phyloP scores from a whole-genome alignment of 768 basidiomycete genomes.

The Leucocoprinus leucothites region DNA sequence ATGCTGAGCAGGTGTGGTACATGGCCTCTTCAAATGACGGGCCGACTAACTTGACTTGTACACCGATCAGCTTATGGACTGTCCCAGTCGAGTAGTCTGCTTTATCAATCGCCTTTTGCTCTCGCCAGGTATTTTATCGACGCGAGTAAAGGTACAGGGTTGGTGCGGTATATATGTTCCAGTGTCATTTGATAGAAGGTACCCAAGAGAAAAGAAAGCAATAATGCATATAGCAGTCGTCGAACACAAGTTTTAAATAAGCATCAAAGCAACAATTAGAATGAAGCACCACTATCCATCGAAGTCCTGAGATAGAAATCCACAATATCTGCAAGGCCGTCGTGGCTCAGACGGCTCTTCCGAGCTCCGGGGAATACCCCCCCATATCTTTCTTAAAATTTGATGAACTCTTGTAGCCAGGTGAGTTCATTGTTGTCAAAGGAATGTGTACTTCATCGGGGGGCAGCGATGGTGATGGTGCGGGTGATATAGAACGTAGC shows the following conservation, averaged over 20 bases:
- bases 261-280: no score
- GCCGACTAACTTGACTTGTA: conserved; percentile 14
- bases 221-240: no score
- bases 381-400: neutral
- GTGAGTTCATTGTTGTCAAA: neutral
- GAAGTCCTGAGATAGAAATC: no score
- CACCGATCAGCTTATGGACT: conserved; percentile 19
- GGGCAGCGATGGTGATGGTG: neutral
- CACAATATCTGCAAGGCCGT: no score
- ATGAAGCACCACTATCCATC: no score
- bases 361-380: neutral
- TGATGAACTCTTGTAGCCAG: neutral
- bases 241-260: no score
- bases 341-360: no score
- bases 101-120: neutral
- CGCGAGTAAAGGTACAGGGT: no score
- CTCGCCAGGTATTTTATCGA: no score
- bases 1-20: conserved; percentile 21
- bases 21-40: conserved; percentile 17
- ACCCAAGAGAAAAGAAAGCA: no score
- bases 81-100: conserved; percentile 14
- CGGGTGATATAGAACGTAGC: neutral
- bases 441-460: conserved; percentile 5
- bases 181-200: no score
- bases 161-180: no score